These are phyloP conservation scores for Malassezia vespertilionis DNA, from an alignment of 1,284 basidiomycete species.

Conservation along the genomic window DNA sequence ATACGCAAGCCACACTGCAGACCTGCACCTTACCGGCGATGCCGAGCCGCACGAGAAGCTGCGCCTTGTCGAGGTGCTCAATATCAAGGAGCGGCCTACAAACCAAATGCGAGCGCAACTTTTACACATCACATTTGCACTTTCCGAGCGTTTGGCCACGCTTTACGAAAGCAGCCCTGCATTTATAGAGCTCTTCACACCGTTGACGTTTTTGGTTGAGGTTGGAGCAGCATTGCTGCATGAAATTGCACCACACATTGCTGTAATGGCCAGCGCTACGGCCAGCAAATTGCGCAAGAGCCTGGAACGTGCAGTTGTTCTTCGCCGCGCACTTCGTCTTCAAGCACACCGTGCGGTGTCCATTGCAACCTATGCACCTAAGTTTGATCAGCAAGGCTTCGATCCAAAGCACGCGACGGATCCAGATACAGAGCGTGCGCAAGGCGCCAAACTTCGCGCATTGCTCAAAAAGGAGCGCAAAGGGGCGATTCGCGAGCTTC, in stretches of 20 bases:
- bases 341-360: slow-evolving; percentile 95
- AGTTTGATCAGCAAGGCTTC: slow-evolving; percentile 69
- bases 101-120: slow-evolving; percentile 15
- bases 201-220: slow-evolving; percentile 20
- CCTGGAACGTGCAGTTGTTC: slow-evolving; percentile 60
- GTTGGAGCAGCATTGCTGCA: slow-evolving; percentile 5
- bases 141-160: slow-evolving; percentile 25
- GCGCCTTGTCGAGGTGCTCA: slow-evolving; percentile 10
- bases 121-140: slow-evolving; percentile 20
- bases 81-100: neutral
- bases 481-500: slow-evolving; percentile 87
- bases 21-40: slow-evolving; percentile 1
- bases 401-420: slow-evolving; percentile 71
- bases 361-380: slow-evolving; percentile 82
- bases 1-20: slow-evolving; percentile 21
- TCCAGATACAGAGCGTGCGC: slow-evolving; percentile 83
- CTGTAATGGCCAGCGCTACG: slow-evolving; percentile 23
- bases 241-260: slow-evolving; percentile 16
- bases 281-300: slow-evolving; percentile 52
- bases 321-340: slow-evolving; percentile 67
- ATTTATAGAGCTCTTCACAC: slow-evolving; percentile 39
- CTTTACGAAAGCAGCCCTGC: slow-evolving; percentile 35
- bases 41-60: neutral
- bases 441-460: slow-evolving; percentile 69
- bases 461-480: slow-evolving; percentile 93